Conservation (phyloP, 768 basidiomycete species). For the Naganishia antarctica region DNA sequence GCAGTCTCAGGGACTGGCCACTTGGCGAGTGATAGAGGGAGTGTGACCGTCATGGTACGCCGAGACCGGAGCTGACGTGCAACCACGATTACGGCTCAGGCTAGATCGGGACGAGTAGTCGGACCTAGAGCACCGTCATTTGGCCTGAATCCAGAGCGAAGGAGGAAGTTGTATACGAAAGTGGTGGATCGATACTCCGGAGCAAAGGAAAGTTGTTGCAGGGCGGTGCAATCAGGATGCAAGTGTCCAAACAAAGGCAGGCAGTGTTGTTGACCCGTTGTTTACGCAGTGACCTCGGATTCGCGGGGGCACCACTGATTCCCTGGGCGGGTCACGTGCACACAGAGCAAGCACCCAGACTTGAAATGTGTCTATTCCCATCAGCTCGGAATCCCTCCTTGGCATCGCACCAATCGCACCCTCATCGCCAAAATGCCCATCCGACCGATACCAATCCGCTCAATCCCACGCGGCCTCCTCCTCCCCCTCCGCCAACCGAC, state of each 20-base stretch:
- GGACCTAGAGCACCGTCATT: too few relatives aligned
- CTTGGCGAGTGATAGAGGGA: slow-evolving; percentile 11
- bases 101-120: neutral
- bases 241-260: too few relatives aligned
- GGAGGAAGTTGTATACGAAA: too few relatives aligned
- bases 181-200: too few relatives aligned
- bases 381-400: neutral
- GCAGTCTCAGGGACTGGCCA: neutral
- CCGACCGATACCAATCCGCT: slow-evolving; percentile 24
- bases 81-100: neutral
- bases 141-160: too few relatives aligned
- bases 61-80: neutral
- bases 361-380: neutral
- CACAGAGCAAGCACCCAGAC: too few relatives aligned
- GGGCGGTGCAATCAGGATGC: too few relatives aligned
- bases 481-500: slow-evolving; percentile 25
- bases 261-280: too few relatives aligned
- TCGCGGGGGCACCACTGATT: too few relatives aligned
- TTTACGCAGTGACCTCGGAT: too few relatives aligned
- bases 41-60: slow-evolving; percentile 21
- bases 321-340: too few relatives aligned
- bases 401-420: neutral
- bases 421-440: slow-evolving; percentile 20
- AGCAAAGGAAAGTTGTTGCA: too few relatives aligned
- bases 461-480: slow-evolving; percentile 27